These are phyloP conservation scores for Fraxinus xanthoxyloides DNA, from an alignment of 305 asterid genomes.

Conservation along the genomic window DNA sequence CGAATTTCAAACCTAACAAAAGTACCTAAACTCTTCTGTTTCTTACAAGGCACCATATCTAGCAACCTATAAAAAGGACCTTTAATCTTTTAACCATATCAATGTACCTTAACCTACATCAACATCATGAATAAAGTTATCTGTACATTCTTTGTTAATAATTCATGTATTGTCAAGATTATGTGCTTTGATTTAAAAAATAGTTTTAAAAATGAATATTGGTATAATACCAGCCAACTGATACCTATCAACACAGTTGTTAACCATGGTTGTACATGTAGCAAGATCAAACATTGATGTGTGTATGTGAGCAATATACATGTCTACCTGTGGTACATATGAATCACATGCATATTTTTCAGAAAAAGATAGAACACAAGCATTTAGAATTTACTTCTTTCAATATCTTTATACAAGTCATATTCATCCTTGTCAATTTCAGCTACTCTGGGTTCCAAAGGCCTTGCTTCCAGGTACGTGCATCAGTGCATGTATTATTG, in stretches of 20 bases:
- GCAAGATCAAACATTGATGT: not conserved
- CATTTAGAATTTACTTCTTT: constrained; percentile 29
- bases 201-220: not conserved
- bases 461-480: not conserved
- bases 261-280: too few species aligned
- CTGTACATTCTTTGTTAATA: too few species aligned
- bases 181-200: too few species aligned
- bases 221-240: too few species aligned
- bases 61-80: constrained; percentile 27
- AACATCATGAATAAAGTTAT: not conserved
- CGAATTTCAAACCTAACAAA: constrained; percentile 34
- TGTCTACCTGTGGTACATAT: constrained; percentile 12
- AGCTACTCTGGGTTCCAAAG: not conserved
- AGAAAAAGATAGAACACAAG: constrained; percentile 23
- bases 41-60: constrained; percentile 38
- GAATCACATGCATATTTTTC: constrained; percentile 18
- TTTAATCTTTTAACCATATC: constrained; percentile 33
- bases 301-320: not conserved
- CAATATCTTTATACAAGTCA: constrained; percentile 19
- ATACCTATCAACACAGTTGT: too few species aligned
- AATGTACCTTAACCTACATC: constrained; percentile 19
- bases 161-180: too few species aligned
- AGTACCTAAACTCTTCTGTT: constrained; percentile 31
- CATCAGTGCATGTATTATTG: not conserved
- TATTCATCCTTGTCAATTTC: constrained; percentile 28